Base-by-base conservation (phyloP, 371 early-diverging fungal species). In the Nematocida minor region DNA sequence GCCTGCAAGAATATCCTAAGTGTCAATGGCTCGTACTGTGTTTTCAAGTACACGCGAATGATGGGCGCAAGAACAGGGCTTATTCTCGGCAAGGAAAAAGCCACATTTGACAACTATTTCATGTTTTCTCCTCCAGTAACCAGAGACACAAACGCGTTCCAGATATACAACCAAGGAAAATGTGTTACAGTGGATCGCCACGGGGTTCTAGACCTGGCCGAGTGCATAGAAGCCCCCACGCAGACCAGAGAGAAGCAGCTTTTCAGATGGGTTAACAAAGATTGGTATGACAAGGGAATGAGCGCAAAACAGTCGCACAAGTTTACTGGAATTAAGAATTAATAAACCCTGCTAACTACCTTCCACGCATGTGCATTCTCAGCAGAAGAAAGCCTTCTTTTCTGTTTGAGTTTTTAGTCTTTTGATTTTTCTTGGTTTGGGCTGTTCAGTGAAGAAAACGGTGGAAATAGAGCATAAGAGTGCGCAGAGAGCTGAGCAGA, bases 121-220 rank as follows among this genome's bases (percentile, higher is more conserved):
- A 42, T 42, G 44, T 70, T 62, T 49, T 70, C 63, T 14, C 63
- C 60, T 11, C 38, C 55, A 6, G 4, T 62, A 2, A 36, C 29
- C 16, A 7, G 22, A 7, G 18, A 51, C 3, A 41, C 22, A 14
- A n/a, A 49, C 25, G 71, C 64, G n/a, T 60, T 70, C 41, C 71
- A 70, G 48, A 62, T 70, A 31, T 70, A 60, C 63, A 46, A 34
- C 36, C 70, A 62, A 34, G 71, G 63, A 4, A 9, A 22, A 27
- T 70, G 71, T 38, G 11, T 70, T 11, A 25, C 63, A 11, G n/a
- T 48, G 14, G 48, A 31, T 41, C 22, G 22, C 2, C 11, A 11
- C 4, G 41, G 49, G 4, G 31, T 22, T 0, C 51, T 70, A 16
- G 32, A 36, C 31, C 34, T 62, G 20, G 25, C 44, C 4, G 31